Evolutionary conservation across 225 moss, liverwort and hornwort species (phyloP).

Genomic region (Neckera pumila): DNA sequence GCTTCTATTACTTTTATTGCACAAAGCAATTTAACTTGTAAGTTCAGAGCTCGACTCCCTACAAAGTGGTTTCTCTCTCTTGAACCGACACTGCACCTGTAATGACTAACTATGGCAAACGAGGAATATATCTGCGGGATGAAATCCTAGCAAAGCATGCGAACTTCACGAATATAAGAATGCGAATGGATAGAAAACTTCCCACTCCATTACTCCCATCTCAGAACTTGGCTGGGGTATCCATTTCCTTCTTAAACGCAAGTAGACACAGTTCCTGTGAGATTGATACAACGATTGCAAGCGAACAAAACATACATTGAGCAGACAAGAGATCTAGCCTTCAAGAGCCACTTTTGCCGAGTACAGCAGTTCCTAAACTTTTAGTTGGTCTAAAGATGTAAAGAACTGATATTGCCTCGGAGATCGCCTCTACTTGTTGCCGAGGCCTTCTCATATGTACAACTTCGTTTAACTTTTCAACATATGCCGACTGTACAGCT

Average conservation of each 20-base stretch:
- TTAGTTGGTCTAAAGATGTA: not conserved
- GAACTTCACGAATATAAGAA: not conserved
- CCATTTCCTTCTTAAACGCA: not conserved
- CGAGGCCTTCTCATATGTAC: slow-evolving; percentile 22
- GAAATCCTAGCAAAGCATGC: too few species aligned
- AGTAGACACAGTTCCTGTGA: not conserved
- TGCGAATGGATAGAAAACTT: not conserved
- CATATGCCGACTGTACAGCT: slow-evolving; percentile 17
- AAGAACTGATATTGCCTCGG: not conserved
- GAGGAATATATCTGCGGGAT: not conserved
- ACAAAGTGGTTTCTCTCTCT: not conserved
- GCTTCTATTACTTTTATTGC: not conserved
- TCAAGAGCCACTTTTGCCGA: not conserved
- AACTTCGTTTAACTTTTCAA: not conserved
- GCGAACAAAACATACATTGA: not conserved
- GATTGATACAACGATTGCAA: not conserved
- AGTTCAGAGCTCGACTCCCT: not conserved
- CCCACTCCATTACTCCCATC: not conserved
- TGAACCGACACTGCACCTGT: not conserved
- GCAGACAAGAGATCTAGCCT: not conserved
- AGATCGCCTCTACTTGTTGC: slow-evolving; percentile 5
- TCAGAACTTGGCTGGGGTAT: not conserved
- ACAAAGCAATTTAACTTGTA: not conserved
- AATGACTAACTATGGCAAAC: not conserved
- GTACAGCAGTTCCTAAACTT: not conserved